A percentile compares a stretch with the other conserved stretches of the same genome.
phyloP scores from a whole-genome alignment of 179 eudicot species.

The Corrigiola litoralis region DNA sequence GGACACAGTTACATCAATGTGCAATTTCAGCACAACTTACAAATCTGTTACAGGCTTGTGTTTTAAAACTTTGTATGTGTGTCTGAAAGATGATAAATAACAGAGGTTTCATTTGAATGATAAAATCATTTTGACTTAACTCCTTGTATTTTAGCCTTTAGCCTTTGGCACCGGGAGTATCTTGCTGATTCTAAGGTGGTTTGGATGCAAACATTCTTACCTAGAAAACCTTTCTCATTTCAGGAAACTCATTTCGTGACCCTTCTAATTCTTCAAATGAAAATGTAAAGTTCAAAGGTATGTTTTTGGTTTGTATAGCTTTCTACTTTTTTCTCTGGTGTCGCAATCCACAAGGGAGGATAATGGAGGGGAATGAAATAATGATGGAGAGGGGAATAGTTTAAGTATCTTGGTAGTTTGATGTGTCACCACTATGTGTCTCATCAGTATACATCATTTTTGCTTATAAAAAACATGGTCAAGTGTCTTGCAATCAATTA shows the following conservation, averaged over 20 bases:
- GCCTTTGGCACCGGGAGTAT: constrained; percentile 9
- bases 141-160: background rate
- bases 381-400: background rate
- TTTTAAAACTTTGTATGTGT: background rate
- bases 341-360: no score
- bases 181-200: constrained; percentile 14
- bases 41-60: constrained; percentile 1
- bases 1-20: background rate
- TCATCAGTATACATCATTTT: no score
- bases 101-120: background rate
- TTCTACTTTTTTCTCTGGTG: background rate
- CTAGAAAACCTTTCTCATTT: constrained; percentile 37
- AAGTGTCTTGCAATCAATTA: no score
- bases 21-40: constrained; percentile 1
- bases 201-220: constrained; percentile 13
- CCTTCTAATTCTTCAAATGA: constrained; percentile 72
- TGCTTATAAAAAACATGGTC: no score
- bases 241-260: constrained; percentile 84
- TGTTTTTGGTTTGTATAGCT: constrained; percentile 26
- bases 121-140: background rate
- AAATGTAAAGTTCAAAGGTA: constrained; percentile 86
- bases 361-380: background rate
- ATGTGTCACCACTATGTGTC: background rate
- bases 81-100: background rate
- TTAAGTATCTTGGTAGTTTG: background rate